A percentile compares a stretch with the other conserved stretches of the same genome.
phyloP scores from a whole-genome alignment of 768 basidiomycete species.

The Ephemerocybe angulata region DNA sequence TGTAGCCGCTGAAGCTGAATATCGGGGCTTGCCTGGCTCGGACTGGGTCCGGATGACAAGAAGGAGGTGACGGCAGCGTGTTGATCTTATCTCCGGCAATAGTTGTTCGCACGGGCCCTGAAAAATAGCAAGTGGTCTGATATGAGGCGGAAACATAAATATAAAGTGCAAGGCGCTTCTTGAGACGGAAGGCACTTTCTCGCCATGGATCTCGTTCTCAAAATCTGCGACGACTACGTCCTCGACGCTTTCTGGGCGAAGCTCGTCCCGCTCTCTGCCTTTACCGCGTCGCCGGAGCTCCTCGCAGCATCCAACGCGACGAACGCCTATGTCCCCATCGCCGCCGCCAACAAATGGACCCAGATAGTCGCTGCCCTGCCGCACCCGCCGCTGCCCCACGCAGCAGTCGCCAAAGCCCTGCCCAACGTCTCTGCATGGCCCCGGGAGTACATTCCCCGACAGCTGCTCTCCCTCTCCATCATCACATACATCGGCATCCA shows the following conservation, averaged over 20 bases:
- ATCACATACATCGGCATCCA: conserved; percentile 82
- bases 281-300: conserved; percentile 28
- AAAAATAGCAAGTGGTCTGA: conserved; percentile 39
- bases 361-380: conserved; percentile 54
- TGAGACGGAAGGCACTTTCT: conserved; percentile 1
- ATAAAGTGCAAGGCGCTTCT: not conserved
- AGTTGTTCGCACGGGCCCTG: not conserved
- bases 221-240: conserved; percentile 62
- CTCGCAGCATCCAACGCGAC: conserved; percentile 33
- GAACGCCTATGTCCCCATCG: conserved; percentile 32
- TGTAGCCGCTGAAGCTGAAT: not conserved
- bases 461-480: conserved; percentile 63
- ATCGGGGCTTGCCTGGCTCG: not conserved
- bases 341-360: conserved; percentile 44
- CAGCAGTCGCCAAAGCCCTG: conserved; percentile 28
- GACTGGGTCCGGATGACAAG: not conserved
- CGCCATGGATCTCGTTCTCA: conserved; percentile 82
- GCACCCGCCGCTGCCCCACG: conserved; percentile 47
- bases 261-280: conserved; percentile 62
- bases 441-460: conserved; percentile 76
- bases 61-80: not conserved
- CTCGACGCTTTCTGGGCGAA: conserved; percentile 80
- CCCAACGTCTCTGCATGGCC: conserved; percentile 72
- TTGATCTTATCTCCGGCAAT: conserved; percentile 4
- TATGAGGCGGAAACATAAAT: conserved; percentile 28